Evolutionary conservation across 2,329 filamentous ascomycete species (phyloP).

Genomic region (Venturia effusa): DNA sequence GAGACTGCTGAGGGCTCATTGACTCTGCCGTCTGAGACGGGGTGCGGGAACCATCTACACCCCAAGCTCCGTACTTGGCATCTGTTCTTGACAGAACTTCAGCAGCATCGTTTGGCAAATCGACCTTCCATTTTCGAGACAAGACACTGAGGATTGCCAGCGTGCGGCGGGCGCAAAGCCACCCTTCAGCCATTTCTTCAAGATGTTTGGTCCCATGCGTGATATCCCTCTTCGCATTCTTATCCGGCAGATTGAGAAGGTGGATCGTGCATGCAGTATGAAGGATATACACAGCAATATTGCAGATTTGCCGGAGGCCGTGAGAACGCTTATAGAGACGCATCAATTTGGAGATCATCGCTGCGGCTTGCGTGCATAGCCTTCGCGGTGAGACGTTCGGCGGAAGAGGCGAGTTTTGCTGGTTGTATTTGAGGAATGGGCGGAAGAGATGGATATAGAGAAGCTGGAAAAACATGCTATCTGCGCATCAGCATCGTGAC

Average conservation of each 20-base stretch:
- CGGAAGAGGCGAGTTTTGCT: conserved; percentile 69
- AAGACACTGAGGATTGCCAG: conserved; percentile 77
- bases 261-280: conserved; percentile 94
- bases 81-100: conserved; percentile 68
- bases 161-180: conserved; percentile 79
- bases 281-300: conserved; percentile 90
- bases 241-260: conserved; percentile 83
- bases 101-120: conserved; percentile 73
- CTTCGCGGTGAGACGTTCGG: conserved; percentile 81
- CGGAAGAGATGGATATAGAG: conserved; percentile 93
- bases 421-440: conserved; percentile 85
- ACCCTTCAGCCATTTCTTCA: conserved; percentile 91
- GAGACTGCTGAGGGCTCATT: conserved; percentile 9
- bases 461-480: conserved; percentile 93
- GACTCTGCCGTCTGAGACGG: conserved; percentile 15
- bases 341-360: conserved; percentile 85
- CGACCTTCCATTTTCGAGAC: conserved; percentile 79
- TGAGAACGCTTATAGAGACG: conserved; percentile 88
- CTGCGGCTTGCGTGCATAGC: conserved; percentile 81
- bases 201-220: conserved; percentile 83
- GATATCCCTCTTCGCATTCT: conserved; percentile 80
- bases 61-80: conserved; percentile 61
- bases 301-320: conserved; percentile 85
- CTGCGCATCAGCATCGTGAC: not conserved
- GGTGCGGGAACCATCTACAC: conserved; percentile 16